Evolutionary conservation across 495 filamentous ascomycete species (phyloP), one percentile per base, ranked within the genome.

Genomic region (Friedmanniomyces simplex): DNA sequence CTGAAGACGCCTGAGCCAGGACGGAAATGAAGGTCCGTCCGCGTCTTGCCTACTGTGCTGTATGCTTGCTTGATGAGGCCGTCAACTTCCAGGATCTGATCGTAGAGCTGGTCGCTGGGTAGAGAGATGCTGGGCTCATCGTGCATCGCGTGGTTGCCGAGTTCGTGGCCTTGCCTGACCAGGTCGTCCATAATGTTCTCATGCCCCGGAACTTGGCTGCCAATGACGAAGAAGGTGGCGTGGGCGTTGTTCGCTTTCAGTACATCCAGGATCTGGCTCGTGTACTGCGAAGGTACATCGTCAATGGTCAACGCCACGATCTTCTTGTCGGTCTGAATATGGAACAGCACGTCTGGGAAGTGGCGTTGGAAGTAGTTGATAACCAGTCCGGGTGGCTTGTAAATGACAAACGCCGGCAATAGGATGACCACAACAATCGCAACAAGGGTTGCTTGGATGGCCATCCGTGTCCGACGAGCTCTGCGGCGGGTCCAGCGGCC

Each of bases 81-180:
- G 43, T 73, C 68, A 0, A 82, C 79, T 16, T 63, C 26, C 12
- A 55, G 54, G 46, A 84, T 77, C 70, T 73, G 64, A 1, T 59
- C 53, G 21, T 39, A 43, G 30, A 73, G 68, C 12, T 54, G 53
- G 2, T 45, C 60, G 50, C 65, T 67, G 41, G 66, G 64, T 6
- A 73, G 55, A 11, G 55, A 69, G 52, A 79, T 71, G 24, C 80
- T 82, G 4, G 86, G 80, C 71, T 91, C 87, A 71, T 95, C 88
- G 66, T 77, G 74, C 86, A 90, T 89, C 3, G 84, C 89, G 68
- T 95, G 89, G 69, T 94, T 94, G 43, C 78, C 89, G 11, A 91
- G 74, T 67, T 91, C 87, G 63, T 84, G 81, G 7, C 84, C 84
- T 14, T 67, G 72, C 20, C 74, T 67, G n/a, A 91, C 73, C 2